Conservation (phyloP, 495 filamentous ascomycete species). For the Trichoderma gamsii region DNA sequence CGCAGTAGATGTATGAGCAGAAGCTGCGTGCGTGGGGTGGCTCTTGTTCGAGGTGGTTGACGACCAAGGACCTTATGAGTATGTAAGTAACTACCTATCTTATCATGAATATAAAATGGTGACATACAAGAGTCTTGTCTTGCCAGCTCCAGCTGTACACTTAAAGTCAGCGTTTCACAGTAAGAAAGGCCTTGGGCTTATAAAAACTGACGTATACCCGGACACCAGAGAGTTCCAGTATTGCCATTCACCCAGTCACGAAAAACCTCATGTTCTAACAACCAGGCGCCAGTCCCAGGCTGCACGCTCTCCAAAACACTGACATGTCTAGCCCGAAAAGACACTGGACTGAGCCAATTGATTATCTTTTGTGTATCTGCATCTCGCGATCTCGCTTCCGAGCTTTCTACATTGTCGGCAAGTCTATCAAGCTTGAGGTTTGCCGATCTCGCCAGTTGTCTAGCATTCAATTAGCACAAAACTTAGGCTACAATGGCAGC, state of each 20-base stretch:
- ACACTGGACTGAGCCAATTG: not conserved
- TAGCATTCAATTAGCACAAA: not conserved
- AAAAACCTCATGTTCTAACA: not conserved
- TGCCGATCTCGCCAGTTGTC: not conserved
- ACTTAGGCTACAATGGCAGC: not conserved
- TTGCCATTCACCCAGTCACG: not conserved
- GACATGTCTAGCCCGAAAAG: not conserved
- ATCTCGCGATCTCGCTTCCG: not conserved
- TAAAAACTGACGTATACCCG: not conserved
- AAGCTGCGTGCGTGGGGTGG: not conserved
- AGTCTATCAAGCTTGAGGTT: not conserved
- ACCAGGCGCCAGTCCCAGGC: conserved; percentile 1
- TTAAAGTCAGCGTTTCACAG: not conserved
- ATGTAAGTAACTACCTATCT: not conserved
- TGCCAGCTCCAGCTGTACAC: not conserved
- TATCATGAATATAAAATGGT: not conserved
- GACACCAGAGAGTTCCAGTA: not conserved
- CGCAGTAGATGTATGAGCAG: conserved; percentile 19
- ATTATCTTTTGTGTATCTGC: conserved; percentile 5
- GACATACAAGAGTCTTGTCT: conserved; percentile 5
- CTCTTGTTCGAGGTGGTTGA: conserved; percentile 1
- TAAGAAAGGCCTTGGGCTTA: not conserved
- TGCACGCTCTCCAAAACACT: conserved; percentile 7
- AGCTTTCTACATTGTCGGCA: not conserved
- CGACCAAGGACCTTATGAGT: not conserved